Evolutionary conservation across 169 alveolate species (phyloP), one percentile per base, ranked within the genome.

Genomic region (Pseudocohnilembus persalinus): DNA sequence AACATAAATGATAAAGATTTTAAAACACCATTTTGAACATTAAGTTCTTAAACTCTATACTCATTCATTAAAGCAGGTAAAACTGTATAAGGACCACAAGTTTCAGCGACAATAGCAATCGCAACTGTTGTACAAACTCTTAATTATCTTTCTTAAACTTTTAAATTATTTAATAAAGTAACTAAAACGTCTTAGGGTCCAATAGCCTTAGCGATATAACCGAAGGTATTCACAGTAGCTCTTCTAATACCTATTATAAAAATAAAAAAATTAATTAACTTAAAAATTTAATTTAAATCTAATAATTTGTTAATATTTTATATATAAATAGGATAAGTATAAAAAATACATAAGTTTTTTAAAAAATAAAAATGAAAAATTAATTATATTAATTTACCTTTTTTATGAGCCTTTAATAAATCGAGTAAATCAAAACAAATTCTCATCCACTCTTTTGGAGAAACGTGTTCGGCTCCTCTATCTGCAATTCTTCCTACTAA

Each of bases 371-470:
- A 49, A 49, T 49, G 20, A 49, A 49, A 49, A 49, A 49, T 49
- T 11, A 11, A 49, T 11, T 20, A 49, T 49, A 11, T 20, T 49
- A 49, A 49, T 49, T 49, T 11, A 49, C 68, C 97, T 94, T 96
- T 98, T 95, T 97, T 99, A 89, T 95, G 98, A 83, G 98, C 99
- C 96, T 96, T 98, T 73, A 99, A 95, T 63, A 98, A 92, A 88
- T 99, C 99, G 64, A 99, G 92, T 80, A 99, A 93, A 90, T 99
- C 99, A 91, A 99, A 99, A 89, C 99, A 98, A 15, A 99, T 99
- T 81, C 99, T 95, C 96, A 99, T 99, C 99, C 99, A 99, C 91
- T 99, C 99, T 89, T 99, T 98, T 0, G 99, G 99, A 29, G 99
- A 98, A 24, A 99, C 99, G 87, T 97, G 92, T 85, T 99, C 99